These are phyloP conservation scores for Neoboletus subvelutipes DNA, from an alignment of 768 basidiomycete genomes.

Conservation along the genomic window DNA sequence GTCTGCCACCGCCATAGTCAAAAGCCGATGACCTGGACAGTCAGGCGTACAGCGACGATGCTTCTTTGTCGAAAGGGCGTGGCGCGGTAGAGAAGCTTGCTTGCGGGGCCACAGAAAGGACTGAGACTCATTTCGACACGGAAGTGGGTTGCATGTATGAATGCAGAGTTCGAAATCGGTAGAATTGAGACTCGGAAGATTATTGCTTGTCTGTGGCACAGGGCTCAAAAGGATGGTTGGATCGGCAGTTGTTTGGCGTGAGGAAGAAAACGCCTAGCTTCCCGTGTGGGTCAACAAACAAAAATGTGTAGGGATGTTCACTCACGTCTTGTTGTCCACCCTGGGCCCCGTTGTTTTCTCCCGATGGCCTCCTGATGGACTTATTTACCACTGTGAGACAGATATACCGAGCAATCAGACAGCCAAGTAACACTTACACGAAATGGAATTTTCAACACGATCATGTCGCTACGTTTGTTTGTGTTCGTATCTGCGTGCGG, in stretches of 20 bases:
- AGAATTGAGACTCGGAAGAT: background rate
- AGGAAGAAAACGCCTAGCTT: background rate
- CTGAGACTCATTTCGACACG: constrained; percentile 27
- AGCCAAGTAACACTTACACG: constrained; percentile 12
- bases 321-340: constrained; percentile 15
- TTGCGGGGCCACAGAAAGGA: constrained; percentile 28
- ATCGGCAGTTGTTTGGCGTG: background rate
- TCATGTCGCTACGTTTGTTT: constrained; percentile 21
- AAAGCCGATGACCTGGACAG: constrained; percentile 26
- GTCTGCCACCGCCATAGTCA: constrained; percentile 13
- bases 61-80: constrained; percentile 25
- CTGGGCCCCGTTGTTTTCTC: constrained; percentile 1
- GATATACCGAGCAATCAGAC: background rate
- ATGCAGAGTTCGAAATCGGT: constrained; percentile 27
- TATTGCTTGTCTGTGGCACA: constrained; percentile 1
- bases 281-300: background rate
- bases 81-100: constrained; percentile 23
- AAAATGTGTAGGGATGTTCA: background rate
- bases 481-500: constrained; percentile 2
- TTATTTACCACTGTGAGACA: constrained; percentile 7
- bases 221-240: constrained; percentile 4
- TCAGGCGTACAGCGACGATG: constrained; percentile 16
- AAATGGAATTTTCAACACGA: constrained; percentile 24
- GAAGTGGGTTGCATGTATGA: constrained; percentile 23
- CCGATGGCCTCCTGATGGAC: constrained; percentile 7